Percentiles rank a stretch among this genome's conserved stretches.
Conservation (phyloP, 768 basidiomycete species). For the Boletellus ananas region DNA sequence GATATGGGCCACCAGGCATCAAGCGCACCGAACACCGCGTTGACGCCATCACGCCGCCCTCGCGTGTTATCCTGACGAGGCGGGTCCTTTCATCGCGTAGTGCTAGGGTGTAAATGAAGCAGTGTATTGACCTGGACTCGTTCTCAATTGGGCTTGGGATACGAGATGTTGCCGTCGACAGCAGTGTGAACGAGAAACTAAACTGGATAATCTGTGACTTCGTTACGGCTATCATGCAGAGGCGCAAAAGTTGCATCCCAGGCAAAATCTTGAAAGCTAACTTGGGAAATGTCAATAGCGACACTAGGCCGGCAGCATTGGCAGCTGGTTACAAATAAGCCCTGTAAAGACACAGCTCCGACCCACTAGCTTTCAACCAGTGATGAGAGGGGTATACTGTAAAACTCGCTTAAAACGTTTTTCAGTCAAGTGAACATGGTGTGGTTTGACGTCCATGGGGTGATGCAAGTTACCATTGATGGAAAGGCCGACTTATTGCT, state of each 20-base stretch:
- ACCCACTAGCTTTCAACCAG: slow-evolving; percentile 13
- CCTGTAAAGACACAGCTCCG: slow-evolving; percentile 13
- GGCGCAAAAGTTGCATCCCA: slow-evolving; percentile 4
- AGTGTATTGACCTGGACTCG: slow-evolving; percentile 3
- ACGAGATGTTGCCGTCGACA: slow-evolving; percentile 2
- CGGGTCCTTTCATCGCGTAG: neutral
- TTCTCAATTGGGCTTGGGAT: slow-evolving; percentile 1
- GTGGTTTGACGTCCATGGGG: slow-evolving; percentile 10
- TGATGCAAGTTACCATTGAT: slow-evolving; percentile 16
- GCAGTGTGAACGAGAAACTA: neutral
- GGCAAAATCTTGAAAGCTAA: slow-evolving; percentile 4
- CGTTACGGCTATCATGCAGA: slow-evolving; percentile 7
- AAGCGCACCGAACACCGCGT: slow-evolving; percentile 16
- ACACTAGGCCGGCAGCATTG: slow-evolving; percentile 9
- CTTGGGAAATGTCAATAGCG: slow-evolving; percentile 4
- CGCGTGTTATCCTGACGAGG: slow-evolving; percentile 9
- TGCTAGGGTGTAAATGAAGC: slow-evolving; percentile 9
- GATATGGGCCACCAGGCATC: slow-evolving; percentile 14
- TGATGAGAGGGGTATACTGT: slow-evolving; percentile 6
- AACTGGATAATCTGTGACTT: slow-evolving; percentile 12
- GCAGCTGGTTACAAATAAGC: slow-evolving; percentile 12
- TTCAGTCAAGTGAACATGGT: slow-evolving; percentile 10
- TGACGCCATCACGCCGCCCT: slow-evolving; percentile 12
- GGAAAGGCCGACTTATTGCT: slow-evolving; percentile 10
- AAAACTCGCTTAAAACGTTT: slow-evolving; percentile 19